Conservation (phyloP, 2,329 filamentous ascomycete species). For the Cercospora berteroae region DNA sequence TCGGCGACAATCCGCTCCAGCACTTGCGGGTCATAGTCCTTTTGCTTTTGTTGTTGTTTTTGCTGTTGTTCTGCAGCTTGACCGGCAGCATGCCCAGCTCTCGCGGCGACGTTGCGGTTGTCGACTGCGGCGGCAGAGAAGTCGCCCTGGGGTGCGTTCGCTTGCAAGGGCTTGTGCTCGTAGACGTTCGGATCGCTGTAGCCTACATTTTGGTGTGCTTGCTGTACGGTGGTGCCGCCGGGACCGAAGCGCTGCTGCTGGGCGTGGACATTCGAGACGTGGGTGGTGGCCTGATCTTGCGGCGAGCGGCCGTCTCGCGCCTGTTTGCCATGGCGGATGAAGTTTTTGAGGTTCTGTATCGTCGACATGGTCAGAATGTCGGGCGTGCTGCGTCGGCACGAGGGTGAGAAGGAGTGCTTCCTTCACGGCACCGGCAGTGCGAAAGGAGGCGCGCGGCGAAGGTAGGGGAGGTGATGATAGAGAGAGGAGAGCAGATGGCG, state of each 20-base stretch:
- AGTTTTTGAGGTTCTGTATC: conserved; percentile 96
- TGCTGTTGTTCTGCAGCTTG: conserved; percentile 63
- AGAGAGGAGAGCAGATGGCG: not conserved
- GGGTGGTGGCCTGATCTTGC: conserved; percentile 61
- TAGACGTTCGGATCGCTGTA: conserved; percentile 62
- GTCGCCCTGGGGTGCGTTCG: conserved; percentile 51
- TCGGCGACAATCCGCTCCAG: conserved; percentile 86
- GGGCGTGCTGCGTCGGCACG: not conserved
- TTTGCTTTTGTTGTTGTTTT: conserved; percentile 48
- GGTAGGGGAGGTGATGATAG: not conserved
- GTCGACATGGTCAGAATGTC: conserved; percentile 55
- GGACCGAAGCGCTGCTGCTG: conserved; percentile 56
- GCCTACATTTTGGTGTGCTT: conserved; percentile 44
- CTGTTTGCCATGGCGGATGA: conserved; percentile 97
- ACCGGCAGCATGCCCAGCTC: conserved; percentile 64
- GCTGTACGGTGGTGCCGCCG: conserved; percentile 42
- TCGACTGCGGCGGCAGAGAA: conserved; percentile 63
- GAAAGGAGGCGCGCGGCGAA: not conserved
- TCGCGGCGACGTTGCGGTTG: conserved; percentile 64
- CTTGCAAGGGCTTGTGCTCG: conserved; percentile 54
- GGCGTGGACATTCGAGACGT: conserved; percentile 63
- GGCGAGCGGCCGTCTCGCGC: conserved; percentile 65
- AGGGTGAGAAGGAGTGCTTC: not conserved
- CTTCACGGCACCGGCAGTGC: not conserved
- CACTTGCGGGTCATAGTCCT: conserved; percentile 61